Conservation (phyloP, 108 stramenopile species). For the Cyclostephanos tholiformis region DNA sequence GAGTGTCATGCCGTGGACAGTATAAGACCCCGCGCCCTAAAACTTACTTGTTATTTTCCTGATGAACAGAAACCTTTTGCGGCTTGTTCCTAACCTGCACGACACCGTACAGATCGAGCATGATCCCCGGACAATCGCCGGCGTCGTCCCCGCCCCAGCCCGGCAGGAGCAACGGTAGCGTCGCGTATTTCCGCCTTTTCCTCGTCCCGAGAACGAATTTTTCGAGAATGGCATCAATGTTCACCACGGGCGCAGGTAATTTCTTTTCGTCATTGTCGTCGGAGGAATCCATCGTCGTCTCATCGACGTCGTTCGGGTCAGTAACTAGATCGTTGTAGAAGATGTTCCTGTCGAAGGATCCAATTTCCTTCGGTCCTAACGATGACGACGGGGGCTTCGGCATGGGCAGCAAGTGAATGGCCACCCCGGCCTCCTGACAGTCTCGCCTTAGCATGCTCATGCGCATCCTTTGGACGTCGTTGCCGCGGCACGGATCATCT, state of each 20-base stretch:
- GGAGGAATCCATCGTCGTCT: not conserved
- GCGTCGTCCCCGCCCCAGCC: slow-evolving; percentile 42
- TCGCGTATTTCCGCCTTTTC: slow-evolving; percentile 45
- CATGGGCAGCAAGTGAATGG: slow-evolving; percentile 66
- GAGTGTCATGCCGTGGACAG: not conserved
- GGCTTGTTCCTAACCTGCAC: slow-evolving; percentile 67
- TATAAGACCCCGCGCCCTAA: too few species aligned
- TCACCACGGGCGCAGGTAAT: slow-evolving; percentile 13
- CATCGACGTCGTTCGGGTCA: not conserved
- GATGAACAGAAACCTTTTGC: slow-evolving; percentile 53
- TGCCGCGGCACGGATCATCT: slow-evolving; percentile 55
- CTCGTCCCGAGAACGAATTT: slow-evolving; percentile 29
- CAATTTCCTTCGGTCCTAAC: not conserved
- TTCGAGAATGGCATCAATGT: slow-evolving; percentile 41
- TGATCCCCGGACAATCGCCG: slow-evolving; percentile 45
- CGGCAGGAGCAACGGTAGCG: slow-evolving; percentile 65
- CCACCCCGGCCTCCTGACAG: slow-evolving; percentile 51
- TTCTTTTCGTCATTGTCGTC: not conserved
- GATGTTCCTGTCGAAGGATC: slow-evolving; percentile 9
- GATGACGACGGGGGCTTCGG: slow-evolving; percentile 17
- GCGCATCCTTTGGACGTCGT: slow-evolving; percentile 36
- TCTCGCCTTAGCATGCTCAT: slow-evolving; percentile 55
- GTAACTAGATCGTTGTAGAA: slow-evolving; percentile 28
- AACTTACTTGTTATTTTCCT: slow-evolving; percentile 61
- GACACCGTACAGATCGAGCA: slow-evolving; percentile 64